Base-by-base conservation (phyloP, 148 eudicot genomes). In the Nepenthes mirabilis region DNA sequence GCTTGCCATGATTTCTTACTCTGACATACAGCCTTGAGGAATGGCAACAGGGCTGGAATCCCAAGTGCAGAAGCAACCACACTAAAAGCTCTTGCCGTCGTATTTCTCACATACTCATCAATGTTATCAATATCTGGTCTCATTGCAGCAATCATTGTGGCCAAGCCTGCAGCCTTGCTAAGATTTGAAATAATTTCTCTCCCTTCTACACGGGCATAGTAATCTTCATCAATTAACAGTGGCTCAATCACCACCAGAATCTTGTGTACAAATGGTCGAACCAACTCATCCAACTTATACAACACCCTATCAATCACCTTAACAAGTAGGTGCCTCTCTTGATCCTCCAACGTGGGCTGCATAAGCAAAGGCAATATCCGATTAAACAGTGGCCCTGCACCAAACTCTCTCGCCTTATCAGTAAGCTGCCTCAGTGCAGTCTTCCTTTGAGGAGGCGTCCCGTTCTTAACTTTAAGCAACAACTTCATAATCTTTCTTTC, bases 1-100 rank as follows among this genome's bases (percentile, higher is more conserved):
- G 98, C 98, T 74, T 91, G 98, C 98, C 98, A 91, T 9, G 98
- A 88, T 70, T 91, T 91, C 83, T 91, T 91, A 80, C 97, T 91
- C 76, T 88, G 96, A 75, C 97, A 91, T 34, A 91, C 97, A 47
- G 97, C 97, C 79, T 91, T 91, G 69, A 91, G 72, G 69, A 91
- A 91, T 10, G 97, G 97, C 52, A 91, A 59, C 60, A 91, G 64
- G 10, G 97, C 97, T 56, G 97, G 97, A 58, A 91, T 91, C 9
- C 97, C 97, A n/a, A 91, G 82, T 52, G 97, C 97, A 51, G 97
- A 91, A 43, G 97, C 97, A 52, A 91, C 97, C 37, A 91, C 97
- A 77, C 97, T 91, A 48, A 91, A 91, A 66, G 97, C 97, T 67
- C 97, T 81, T n/a, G 97, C 97, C 43, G 97, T 91, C 56, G 97